Evolutionary conservation across 805 yeast species (phyloP).

Genomic region (Hagleromyces aurorensis): DNA sequence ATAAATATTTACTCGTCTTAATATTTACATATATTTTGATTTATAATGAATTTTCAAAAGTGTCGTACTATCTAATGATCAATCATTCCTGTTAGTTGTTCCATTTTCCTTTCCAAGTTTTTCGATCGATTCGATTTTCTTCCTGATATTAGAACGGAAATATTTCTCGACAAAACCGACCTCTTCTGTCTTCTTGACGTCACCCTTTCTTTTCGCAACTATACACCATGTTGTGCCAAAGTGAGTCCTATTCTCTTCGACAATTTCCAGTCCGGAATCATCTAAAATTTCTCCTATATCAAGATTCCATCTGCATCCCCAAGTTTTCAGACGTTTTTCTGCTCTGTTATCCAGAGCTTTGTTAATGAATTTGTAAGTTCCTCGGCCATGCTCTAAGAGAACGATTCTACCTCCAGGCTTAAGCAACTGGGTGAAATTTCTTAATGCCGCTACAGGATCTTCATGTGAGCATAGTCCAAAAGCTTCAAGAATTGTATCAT

Average conservation of each 20-base stretch:
- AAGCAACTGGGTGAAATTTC: slow-evolving; percentile 62
- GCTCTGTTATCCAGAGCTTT: slow-evolving; percentile 75
- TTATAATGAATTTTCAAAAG: no score
- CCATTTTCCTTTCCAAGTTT: slow-evolving; percentile 3
- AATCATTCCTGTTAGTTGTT: slow-evolving; percentile 7
- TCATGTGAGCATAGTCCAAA: slow-evolving; percentile 95
- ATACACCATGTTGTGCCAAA: slow-evolving; percentile 90
- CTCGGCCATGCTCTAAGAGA: slow-evolving; percentile 87
- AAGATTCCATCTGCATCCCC: slow-evolving; percentile 98
- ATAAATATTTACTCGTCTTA: no score
- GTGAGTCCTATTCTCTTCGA: slow-evolving; percentile 72
- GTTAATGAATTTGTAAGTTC: slow-evolving; percentile 71
- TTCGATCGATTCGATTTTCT: slow-evolving; percentile 15
- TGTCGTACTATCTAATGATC: no score
- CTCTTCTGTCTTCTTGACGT: slow-evolving; percentile 40
- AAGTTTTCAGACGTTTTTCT: slow-evolving; percentile 69
- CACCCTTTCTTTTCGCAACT: slow-evolving; percentile 69
- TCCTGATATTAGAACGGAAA: slow-evolving; percentile 33
- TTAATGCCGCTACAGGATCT: slow-evolving; percentile 77
- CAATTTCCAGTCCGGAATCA: slow-evolving; percentile 74
- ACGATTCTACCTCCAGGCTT: slow-evolving; percentile 88
- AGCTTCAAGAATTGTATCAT: slow-evolving; percentile 89
- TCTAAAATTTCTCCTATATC: slow-evolving; percentile 86
- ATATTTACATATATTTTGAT: no score
- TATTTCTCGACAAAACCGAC: slow-evolving; percentile 45